A percentile compares a stretch with the other conserved stretches of the same genome.
Conservation (phyloP, 192 early-diverging fungal genomes). For the Entophlyctis luteolus region DNA sequence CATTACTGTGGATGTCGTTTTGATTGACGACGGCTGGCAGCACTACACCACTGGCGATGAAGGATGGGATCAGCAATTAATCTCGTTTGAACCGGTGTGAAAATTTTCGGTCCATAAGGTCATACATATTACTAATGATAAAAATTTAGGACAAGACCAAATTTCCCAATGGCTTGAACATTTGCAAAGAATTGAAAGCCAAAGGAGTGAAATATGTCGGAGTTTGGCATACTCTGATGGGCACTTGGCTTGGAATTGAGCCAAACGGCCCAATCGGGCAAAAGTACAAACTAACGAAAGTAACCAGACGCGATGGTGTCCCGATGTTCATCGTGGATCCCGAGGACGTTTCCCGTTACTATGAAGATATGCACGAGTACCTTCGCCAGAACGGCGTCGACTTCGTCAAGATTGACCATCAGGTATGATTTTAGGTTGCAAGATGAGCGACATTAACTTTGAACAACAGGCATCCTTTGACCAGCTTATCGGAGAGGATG, state of each 20-base stretch:
- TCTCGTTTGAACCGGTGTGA: conserved; percentile 9
- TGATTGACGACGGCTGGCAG: conserved; percentile 28
- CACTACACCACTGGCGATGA: too few species aligned
- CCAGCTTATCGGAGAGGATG: too few species aligned
- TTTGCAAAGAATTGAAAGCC: background rate
- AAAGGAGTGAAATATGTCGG: background rate
- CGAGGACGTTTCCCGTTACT: background rate
- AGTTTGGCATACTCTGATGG: conserved; percentile 16
- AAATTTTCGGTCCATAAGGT: background rate
- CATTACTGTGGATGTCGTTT: background rate
- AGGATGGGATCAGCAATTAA: background rate
- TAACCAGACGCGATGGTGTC: background rate
- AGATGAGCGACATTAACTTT: too few species aligned
- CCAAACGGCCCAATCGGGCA: background rate
- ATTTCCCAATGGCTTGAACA: background rate
- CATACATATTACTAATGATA: background rate
- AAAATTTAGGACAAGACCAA: background rate
- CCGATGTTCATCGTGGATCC: background rate
- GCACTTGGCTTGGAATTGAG: conserved; percentile 9
- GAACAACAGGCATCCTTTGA: too few species aligned
- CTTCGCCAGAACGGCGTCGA: background rate
- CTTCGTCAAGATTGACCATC: conserved; percentile 17
- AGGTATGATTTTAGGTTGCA: too few species aligned
- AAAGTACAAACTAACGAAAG: background rate
- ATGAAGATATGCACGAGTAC: background rate